Conservation (phyloP, 495 filamentous ascomycete species). For the Penicillium psychrofluorescens region DNA sequence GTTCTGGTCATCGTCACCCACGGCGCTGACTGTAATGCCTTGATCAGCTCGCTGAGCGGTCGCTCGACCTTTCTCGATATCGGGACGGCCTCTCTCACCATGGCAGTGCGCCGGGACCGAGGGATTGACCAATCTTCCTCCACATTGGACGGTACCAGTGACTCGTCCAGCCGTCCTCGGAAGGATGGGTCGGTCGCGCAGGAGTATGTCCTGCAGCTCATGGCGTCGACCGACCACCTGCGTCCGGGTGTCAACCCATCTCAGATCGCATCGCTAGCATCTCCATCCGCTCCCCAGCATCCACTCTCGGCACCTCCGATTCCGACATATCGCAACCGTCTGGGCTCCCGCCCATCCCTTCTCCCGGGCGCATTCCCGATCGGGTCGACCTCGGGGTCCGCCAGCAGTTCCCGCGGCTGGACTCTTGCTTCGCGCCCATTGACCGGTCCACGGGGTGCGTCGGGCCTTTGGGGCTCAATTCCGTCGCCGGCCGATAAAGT, state of each 20-base stretch:
- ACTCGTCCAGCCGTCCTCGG: not conserved
- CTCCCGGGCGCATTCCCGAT: slow-evolving; percentile 19
- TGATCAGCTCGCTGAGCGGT: slow-evolving; percentile 84
- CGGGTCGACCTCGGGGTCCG: slow-evolving; percentile 13
- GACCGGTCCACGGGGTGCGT: slow-evolving; percentile 10
- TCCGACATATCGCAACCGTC: slow-evolving; percentile 25
- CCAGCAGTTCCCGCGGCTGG: slow-evolving; percentile 19
- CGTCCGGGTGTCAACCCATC: slow-evolving; percentile 42
- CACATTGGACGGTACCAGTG: not conserved
- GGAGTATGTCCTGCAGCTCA: slow-evolving; percentile 70
- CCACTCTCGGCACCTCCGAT: slow-evolving; percentile 14
- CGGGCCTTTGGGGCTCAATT: slow-evolving; percentile 31
- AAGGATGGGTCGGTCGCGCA: slow-evolving; percentile 36
- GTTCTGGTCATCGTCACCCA: slow-evolving; percentile 92
- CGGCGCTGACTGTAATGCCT: slow-evolving; percentile 94
- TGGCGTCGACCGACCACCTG: slow-evolving; percentile 77
- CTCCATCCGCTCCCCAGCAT: slow-evolving; percentile 15
- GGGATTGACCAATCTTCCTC: slow-evolving; percentile 16
- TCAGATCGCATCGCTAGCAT: slow-evolving; percentile 19
- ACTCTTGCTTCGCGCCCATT: slow-evolving; percentile 14
- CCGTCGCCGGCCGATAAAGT: slow-evolving; percentile 10
- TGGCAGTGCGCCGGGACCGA: slow-evolving; percentile 66
- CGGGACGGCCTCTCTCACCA: slow-evolving; percentile 79
- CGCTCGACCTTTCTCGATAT: slow-evolving; percentile 86
- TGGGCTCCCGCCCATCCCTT: slow-evolving; percentile 17